phyloP scores from a whole-genome alignment of 108 stramenopile species.

The Skeletonema potamos region DNA sequence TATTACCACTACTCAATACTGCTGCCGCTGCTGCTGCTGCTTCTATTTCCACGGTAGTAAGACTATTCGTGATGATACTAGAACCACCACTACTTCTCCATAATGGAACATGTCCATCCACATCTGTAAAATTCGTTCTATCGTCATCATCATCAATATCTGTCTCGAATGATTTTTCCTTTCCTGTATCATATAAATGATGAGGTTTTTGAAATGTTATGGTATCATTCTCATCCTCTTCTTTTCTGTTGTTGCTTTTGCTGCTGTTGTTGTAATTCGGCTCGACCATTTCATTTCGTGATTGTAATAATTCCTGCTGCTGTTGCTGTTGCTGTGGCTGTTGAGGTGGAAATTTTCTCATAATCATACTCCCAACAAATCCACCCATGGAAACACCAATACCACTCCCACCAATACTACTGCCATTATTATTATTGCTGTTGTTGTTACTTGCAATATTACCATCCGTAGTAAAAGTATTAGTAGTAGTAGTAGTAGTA shows the following conservation, averaged over 20 bases:
- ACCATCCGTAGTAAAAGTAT: too few relatives aligned
- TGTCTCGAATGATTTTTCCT: slow-evolving; percentile 10
- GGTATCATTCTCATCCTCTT: neutral
- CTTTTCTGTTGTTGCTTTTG: neutral
- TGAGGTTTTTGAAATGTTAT: neutral
- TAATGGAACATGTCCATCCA: slow-evolving; percentile 6
- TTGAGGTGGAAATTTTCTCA: neutral
- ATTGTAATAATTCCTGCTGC: neutral
- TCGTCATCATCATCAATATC: neutral
- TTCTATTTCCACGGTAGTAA: too few relatives aligned
- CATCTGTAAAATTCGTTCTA: slow-evolving; percentile 15
- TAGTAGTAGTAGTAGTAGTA: too few relatives aligned
- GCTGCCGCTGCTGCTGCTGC: too few relatives aligned
- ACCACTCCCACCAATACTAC: neutral
- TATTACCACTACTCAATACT: neutral
- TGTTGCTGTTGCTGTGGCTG: neutral
- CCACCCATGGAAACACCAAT: neutral
- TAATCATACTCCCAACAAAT: neutral
- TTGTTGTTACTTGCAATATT: neutral
- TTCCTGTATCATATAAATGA: slow-evolving; percentile 12
- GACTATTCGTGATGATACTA: neutral
- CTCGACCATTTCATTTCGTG: neutral
- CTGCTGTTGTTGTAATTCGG: too few relatives aligned
- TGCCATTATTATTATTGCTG: neutral
- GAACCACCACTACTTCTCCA: slow-evolving; percentile 18